phyloP scores from a whole-genome alignment of 352 stramenopile genomes.

The Paralagenidium karlingii region DNA sequence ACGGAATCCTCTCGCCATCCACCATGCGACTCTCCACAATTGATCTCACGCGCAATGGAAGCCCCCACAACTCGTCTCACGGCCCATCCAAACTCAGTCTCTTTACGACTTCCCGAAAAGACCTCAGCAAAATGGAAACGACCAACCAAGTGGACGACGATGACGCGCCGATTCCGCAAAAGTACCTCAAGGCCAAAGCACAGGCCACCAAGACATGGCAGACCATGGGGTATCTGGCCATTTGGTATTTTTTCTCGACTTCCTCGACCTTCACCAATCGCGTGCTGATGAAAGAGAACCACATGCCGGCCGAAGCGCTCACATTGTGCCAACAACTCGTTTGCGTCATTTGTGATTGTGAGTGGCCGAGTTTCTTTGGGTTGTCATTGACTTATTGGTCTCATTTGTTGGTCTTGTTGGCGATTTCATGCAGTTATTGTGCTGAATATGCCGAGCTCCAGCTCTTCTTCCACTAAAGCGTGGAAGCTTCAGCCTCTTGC shows the following conservation, averaged over 20 bases:
- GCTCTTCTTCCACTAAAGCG: slow-evolving; percentile 15
- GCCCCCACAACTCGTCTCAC: too few species aligned
- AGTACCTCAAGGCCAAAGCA: neutral
- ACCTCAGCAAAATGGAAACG: too few species aligned
- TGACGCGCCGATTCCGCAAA: too few species aligned
- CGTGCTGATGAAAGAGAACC: slow-evolving; percentile 77
- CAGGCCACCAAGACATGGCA: too few species aligned
- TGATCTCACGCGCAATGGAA: too few species aligned
- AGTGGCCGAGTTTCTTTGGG: slow-evolving; percentile 1
- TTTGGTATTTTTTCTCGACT: slow-evolving; percentile 79
- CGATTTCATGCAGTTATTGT: slow-evolving; percentile 31
- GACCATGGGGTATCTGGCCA: slow-evolving; percentile 25
- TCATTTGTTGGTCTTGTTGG: neutral
- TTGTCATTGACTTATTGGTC: neutral
- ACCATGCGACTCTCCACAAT: too few species aligned
- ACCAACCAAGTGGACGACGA: too few species aligned
- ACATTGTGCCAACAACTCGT: slow-evolving; percentile 78
- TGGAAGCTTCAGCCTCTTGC: slow-evolving; percentile 57
- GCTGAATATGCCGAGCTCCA: slow-evolving; percentile 44
- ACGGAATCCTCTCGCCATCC: too few species aligned
- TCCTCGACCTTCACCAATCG: slow-evolving; percentile 78
- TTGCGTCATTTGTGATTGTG: slow-evolving; percentile 67
- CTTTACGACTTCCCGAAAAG: too few species aligned
- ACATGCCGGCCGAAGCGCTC: slow-evolving; percentile 74
- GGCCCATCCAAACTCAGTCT: too few species aligned